These are phyloP conservation scores for Starmerella floricola DNA, from an alignment of 805 yeast species.

Conservation along the genomic window DNA sequence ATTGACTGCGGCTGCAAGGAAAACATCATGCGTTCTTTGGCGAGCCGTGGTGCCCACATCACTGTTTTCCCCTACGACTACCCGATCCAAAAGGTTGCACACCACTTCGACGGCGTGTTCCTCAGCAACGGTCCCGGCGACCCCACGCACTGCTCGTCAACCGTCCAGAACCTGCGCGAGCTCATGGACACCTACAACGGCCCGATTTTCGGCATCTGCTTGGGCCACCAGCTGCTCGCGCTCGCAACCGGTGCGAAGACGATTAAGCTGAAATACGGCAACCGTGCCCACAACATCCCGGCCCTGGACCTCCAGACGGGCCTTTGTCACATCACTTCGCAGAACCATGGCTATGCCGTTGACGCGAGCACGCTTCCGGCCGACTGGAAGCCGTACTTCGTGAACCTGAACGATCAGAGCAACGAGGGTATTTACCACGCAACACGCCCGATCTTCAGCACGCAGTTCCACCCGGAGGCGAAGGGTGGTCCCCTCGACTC, in stretches of 20 bases:
- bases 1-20: constrained; percentile 98
- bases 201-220: constrained; percentile 89
- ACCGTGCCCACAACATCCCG: constrained; percentile 98
- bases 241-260: constrained; percentile 92
- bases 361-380: constrained; percentile 62
- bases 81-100: constrained; percentile 82
- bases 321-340: constrained; percentile 94
- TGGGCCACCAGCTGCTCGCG: constrained; percentile 94
- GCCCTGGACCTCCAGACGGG: constrained; percentile 83
- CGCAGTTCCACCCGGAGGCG: constrained; percentile 99
- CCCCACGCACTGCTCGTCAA: constrained; percentile 77
- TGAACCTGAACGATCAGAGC: constrained; percentile 87
- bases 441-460: constrained; percentile 79
- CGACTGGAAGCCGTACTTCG: constrained; percentile 77
- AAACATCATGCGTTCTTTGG: constrained; percentile 87
- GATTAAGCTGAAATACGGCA: constrained; percentile 87
- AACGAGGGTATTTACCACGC: constrained; percentile 96
- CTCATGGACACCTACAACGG: constrained; percentile 57
- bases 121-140: constrained; percentile 96
- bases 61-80: constrained; percentile 95
- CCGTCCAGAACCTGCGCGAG: constrained; percentile 60
- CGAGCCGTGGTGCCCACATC: constrained; percentile 86
- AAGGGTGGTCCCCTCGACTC: constrained; percentile 98
- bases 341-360: constrained; percentile 97
- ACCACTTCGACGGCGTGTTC: constrained; percentile 88